Evolutionary conservation across 345 rosid species (phyloP), one percentile per base, ranked within the genome.

Genomic region (Passiflora organensis): DNA sequence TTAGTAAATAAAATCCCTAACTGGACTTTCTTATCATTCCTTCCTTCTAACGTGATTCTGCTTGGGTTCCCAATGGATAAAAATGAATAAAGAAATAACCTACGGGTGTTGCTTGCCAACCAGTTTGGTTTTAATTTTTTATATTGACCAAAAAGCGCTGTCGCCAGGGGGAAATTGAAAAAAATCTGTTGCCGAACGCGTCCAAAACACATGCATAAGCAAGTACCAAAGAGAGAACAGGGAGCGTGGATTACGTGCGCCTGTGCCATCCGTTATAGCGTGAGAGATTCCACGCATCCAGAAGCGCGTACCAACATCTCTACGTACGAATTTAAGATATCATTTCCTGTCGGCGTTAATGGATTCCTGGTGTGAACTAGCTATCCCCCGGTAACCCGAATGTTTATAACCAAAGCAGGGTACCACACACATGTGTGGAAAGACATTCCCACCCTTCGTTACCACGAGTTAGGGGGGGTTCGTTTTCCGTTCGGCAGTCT

Each of bases 401-500:
- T 1, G 10, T 32, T 11, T 4, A 10, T 23, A 21, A 56, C 51
- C 51, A n/a, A 2, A 45, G 17, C 14, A 0, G 15, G 49, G 62
- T 2, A 61, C 72, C 65, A 24, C 58, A 12, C 1, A 2, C 13
- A 10, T 10, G n/a, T n/a, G n/a, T n/a, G n/a, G n/a, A 53, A 44
- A 50, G 36, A 23, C 72, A 32, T 0, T 5, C 15, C 13, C 38
- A 39, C 54, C 68, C 63, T 50, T 2, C 24, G 0, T 41, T 1
- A 10, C 32, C 46, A 17, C 25, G 67, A 64, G 51, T 56, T 60
- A 6, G 60, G 79, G 42, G 6, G 25, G 64, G 58, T 73, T 55
- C 70, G 64, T 38, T 77, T 54, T 65, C 72, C 21, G 66, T 62
- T 52, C 56, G 70, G 75, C 82, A 21, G 63, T 71, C 65, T 55